Evolutionary conservation across 495 filamentous ascomycete genomes (phyloP).

Genomic region (Trichoderma asperelloides): DNA sequence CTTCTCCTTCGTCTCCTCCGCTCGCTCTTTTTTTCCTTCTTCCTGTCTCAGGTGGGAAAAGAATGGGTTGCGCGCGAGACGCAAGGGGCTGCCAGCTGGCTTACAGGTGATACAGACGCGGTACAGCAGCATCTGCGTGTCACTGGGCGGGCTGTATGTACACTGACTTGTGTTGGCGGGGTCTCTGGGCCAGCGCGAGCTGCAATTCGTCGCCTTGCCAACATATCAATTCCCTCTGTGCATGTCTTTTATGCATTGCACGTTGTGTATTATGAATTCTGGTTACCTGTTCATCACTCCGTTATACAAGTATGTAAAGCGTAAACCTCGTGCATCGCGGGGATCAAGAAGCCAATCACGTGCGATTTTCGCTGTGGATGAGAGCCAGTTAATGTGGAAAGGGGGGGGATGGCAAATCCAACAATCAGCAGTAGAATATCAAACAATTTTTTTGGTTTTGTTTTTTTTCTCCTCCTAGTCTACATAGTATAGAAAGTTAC

Average conservation of each 20-base stretch:
- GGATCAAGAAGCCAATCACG: neutral
- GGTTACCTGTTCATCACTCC: neutral
- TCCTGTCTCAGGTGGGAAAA: neutral
- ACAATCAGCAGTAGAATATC: too few relatives aligned
- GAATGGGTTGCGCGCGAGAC: neutral
- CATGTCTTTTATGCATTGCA: neutral
- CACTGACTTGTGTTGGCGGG: neutral
- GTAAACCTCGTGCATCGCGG: neutral
- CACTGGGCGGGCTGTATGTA: neutral
- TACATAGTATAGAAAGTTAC: too few relatives aligned
- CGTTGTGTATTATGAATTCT: neutral
- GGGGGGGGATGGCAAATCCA: too few relatives aligned
- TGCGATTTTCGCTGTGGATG: too few relatives aligned
- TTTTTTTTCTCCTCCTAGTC: too few relatives aligned
- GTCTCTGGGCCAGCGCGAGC: neutral
- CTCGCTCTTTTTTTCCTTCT: neutral
- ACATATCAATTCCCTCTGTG: neutral
- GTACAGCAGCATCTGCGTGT: neutral
- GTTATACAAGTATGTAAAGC: neutral
- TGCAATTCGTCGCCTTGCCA: neutral
- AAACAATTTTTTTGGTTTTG: too few relatives aligned
- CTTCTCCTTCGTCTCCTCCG: too few relatives aligned
- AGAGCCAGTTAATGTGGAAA: too few relatives aligned
- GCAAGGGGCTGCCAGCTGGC: neutral
- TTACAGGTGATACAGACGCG: neutral